phyloP scores from a whole-genome alignment of 1,139 yeast species.

The Diutina scorzettiae region DNA sequence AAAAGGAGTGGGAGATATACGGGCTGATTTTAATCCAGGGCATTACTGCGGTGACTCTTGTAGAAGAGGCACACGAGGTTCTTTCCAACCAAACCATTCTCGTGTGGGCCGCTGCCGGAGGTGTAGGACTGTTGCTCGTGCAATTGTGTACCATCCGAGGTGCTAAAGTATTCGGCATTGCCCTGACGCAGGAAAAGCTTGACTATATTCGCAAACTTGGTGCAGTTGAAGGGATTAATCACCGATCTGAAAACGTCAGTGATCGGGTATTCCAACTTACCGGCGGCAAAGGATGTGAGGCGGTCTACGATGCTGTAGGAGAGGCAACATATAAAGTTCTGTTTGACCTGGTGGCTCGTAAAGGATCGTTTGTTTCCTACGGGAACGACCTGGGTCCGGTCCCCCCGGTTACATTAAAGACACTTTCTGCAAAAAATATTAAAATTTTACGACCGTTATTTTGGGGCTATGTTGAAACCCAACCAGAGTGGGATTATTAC shows the following conservation, averaged over 20 bases:
- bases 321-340: constrained; percentile 67
- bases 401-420: constrained; percentile 16
- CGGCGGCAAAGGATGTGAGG: constrained; percentile 58
- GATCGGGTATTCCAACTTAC: constrained; percentile 56
- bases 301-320: constrained; percentile 72
- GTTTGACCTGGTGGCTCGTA: constrained; percentile 46
- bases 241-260: constrained; percentile 34
- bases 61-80: constrained; percentile 53
- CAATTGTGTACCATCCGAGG: constrained; percentile 55
- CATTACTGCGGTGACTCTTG: constrained; percentile 64
- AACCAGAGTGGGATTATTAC: constrained; percentile 50
- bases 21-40: constrained; percentile 64
- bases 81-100: constrained; percentile 57
- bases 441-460: constrained; percentile 53
- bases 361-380: constrained; percentile 63
- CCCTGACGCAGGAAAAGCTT: constrained; percentile 61
- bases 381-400: constrained; percentile 88
- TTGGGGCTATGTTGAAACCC: constrained; percentile 35
- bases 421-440: constrained; percentile 49
- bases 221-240: not conserved
- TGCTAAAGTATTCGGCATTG: constrained; percentile 75
- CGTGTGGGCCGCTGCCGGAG: constrained; percentile 93
- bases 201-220: constrained; percentile 40
- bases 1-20: constrained; percentile 36
- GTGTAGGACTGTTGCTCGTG: constrained; percentile 62